Evolutionary conservation across 129 eudicot genomes (phyloP).

Genomic region (Centrapalus pauciflorus): DNA sequence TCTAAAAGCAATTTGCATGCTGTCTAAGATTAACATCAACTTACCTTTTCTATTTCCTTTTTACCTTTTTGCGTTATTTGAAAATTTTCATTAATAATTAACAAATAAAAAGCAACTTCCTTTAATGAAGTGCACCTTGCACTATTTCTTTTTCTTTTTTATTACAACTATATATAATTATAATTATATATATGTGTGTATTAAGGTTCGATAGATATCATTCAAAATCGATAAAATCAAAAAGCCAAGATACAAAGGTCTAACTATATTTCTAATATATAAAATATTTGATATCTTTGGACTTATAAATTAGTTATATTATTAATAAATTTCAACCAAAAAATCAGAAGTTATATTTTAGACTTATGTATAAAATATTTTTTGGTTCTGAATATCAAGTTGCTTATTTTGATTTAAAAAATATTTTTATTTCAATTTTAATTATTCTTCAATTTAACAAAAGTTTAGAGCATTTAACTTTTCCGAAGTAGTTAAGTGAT

Average conservation of each 20-base stretch:
- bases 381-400: too few species aligned
- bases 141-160: not conserved
- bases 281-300: not conserved
- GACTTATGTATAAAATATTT: too few species aligned
- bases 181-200: too few species aligned
- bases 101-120: slow-evolving; percentile 22
- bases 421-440: too few species aligned
- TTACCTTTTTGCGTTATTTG: not conserved
- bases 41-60: slow-evolving; percentile 2
- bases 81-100: slow-evolving; percentile 13
- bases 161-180: not conserved
- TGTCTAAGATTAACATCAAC: slow-evolving; percentile 15
- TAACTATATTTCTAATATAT: not conserved
- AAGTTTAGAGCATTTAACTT: too few species aligned
- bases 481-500: too few species aligned
- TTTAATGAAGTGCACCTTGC: slow-evolving; percentile 27
- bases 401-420: too few species aligned
- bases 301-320: not conserved
- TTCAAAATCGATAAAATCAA: not conserved
- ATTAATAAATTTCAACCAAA: too few species aligned
- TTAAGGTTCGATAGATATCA: not conserved
- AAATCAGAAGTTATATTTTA: too few species aligned
- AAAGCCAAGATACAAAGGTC: not conserved
- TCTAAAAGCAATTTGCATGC: slow-evolving; percentile 18
- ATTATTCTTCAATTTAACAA: too few species aligned